Evolutionary conservation across 352 stramenopile genomes (phyloP).

Genomic region (Pythium plurisporium): DNA sequence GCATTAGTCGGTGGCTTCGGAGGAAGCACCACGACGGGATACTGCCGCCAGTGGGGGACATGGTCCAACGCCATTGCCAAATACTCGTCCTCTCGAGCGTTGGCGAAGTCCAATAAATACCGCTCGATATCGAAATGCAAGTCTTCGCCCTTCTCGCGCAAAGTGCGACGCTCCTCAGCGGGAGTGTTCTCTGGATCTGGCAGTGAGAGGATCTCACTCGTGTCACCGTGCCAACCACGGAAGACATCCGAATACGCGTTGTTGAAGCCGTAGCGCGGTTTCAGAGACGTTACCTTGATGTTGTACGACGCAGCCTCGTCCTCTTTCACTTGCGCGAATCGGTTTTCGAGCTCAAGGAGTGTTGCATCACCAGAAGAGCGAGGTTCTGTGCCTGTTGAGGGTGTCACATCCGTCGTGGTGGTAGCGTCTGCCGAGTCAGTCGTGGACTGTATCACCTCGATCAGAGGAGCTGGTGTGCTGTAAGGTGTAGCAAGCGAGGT

Average conservation of each 20-base stretch:
- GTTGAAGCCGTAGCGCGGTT: conserved; percentile 92
- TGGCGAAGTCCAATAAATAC: conserved; percentile 93
- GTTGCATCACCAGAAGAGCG: conserved; percentile 13
- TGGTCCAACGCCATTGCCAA: conserved; percentile 88
- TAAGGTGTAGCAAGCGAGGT: no score
- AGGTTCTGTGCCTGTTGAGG: neutral
- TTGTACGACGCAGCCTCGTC: conserved; percentile 21
- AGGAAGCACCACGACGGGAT: conserved; percentile 32
- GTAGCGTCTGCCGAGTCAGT: neutral
- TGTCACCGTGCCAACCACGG: conserved; percentile 87
- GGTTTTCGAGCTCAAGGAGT: conserved; percentile 51
- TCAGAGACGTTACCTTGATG: conserved; percentile 43
- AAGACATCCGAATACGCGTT: conserved; percentile 92
- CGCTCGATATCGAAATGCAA: conserved; percentile 93
- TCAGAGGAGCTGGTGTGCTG: conserved; percentile 51
- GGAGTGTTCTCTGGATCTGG: conserved; percentile 84
- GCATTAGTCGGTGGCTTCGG: no score
- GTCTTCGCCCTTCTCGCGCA: conserved; percentile 87
- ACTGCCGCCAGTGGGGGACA: conserved; percentile 85
- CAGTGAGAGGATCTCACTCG: conserved; percentile 92
- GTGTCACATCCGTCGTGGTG: neutral
- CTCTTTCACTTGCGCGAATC: conserved; percentile 18
- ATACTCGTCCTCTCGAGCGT: conserved; percentile 91
- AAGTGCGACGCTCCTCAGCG: conserved; percentile 54
- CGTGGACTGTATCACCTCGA: conserved; percentile 74